Evolutionary conservation across 768 basidiomycete species (phyloP).

Genomic region (Dacryopinax spathularia): DNA sequence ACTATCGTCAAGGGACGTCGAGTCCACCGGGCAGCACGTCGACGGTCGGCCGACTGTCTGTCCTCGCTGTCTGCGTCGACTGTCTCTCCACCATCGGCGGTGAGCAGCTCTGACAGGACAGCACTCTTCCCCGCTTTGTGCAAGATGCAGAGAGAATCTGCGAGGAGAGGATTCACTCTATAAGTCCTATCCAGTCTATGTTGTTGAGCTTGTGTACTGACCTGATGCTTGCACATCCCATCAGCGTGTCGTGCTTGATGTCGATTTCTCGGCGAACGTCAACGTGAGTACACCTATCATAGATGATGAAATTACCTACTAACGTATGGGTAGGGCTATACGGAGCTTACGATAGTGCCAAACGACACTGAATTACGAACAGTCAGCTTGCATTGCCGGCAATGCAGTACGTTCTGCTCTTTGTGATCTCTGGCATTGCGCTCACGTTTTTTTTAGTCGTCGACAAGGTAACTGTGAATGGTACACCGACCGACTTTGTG

Average conservation of each 20-base stretch:
- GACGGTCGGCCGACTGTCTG: not conserved
- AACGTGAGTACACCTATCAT: conserved; percentile 20
- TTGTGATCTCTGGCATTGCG: conserved; percentile 11
- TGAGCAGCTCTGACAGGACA: conserved; percentile 1
- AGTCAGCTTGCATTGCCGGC: conserved; percentile 75
- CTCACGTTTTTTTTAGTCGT: conserved; percentile 37
- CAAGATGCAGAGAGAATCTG: conserved; percentile 59
- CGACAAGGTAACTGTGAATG: conserved; percentile 56
- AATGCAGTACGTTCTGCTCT: conserved; percentile 51
- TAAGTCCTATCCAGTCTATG: conserved; percentile 51
- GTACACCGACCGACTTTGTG: conserved; percentile 59
- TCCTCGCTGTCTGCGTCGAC: conserved; percentile 1
- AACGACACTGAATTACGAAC: conserved; percentile 64
- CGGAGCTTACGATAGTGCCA: conserved; percentile 80
- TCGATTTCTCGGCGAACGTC: conserved; percentile 88
- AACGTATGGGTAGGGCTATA: conserved; percentile 53
- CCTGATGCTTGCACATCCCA: conserved; percentile 60
- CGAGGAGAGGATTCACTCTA: conserved; percentile 75
- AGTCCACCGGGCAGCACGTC: not conserved
- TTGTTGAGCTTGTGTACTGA: conserved; percentile 4
- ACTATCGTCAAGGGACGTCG: not conserved
- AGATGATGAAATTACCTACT: not conserved
- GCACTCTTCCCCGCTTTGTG: not conserved
- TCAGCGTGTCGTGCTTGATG: conserved; percentile 88
- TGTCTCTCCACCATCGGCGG: not conserved